Percentiles rank a stretch among this genome's conserved stretches.
phyloP scores from a whole-genome alignment of 805 yeast genomes.

The Tetrapisispora namnaoensis region DNA sequence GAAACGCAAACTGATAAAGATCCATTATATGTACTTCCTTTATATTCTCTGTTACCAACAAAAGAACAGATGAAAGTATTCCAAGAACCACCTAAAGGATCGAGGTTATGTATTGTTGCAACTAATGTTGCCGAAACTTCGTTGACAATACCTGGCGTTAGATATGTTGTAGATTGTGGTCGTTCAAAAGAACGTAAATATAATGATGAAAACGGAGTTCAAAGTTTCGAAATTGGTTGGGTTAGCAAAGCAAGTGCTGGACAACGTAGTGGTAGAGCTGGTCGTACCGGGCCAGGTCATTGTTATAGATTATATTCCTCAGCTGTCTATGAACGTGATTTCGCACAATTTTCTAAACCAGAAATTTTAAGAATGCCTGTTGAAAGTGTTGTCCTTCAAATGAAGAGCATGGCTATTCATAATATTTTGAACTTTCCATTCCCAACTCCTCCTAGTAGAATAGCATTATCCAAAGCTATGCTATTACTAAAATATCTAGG shows the following conservation, averaged over 20 bases:
- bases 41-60: conserved; percentile 90
- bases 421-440: conserved; percentile 88
- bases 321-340: conserved; percentile 83
- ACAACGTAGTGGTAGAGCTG: conserved; percentile 95
- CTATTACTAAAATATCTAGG: conserved; percentile 61
- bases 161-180: conserved; percentile 94
- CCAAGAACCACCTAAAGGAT: conserved; percentile 72
- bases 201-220: conserved; percentile 80
- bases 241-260: conserved; percentile 90
- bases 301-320: conserved; percentile 88
- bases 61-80: conserved; percentile 91
- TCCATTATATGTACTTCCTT: conserved; percentile 83
- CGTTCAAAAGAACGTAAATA: conserved; percentile 80
- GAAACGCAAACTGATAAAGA: conserved; percentile 62
- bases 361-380: conserved; percentile 93
- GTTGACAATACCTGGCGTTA: conserved; percentile 87
- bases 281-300: conserved; percentile 98
- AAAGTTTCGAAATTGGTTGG: conserved; percentile 87
- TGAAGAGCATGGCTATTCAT: conserved; percentile 96
- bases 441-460: conserved; percentile 81
- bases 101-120: conserved; percentile 85
- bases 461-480: conserved; percentile 54
- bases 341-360: conserved; percentile 73
- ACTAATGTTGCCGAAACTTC: conserved; percentile 98
- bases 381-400: conserved; percentile 87